Base-by-base conservation (phyloP, 2,329 filamentous ascomycete species). In the Colletotrichum sp. region DNA sequence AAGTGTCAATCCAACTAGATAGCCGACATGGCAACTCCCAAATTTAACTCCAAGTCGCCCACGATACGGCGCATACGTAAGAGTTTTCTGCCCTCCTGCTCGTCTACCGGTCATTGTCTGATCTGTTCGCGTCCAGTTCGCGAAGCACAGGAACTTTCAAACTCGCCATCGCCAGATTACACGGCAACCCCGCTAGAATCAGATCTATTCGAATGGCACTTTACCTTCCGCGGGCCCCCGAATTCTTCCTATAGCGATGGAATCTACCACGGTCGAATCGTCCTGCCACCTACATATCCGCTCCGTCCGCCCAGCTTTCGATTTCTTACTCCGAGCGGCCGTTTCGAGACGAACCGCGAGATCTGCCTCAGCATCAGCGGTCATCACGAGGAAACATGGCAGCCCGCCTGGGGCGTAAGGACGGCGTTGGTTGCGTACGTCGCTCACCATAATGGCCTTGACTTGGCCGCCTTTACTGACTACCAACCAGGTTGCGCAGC, bases 161-260 rank as follows among this genome's bases (percentile, higher is more conserved):
- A 89, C 74, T 91, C 94, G 48, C 95, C 96, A 6, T 97, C 95
- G 4, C 89, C 94, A 70, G 95, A 98, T 87, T 98, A 96, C 86
- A 92, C 94, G 79, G 97, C 96, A 55, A 89, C 93, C 6, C 97
- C 97, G 0, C 92, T 96, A 77, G 96, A 99, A 82, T 89, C 92
- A 36, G 96, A 99, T 85, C 93, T 99, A 70, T 98, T 98, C 86
- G 96, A 99, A 86, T 99, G 97, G 97, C 97, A 99, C 88, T 99
- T 99, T 86, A 99, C 97, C 0, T 90, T 99, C n/a, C 92, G 94
- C 67, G 97, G 97, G 0, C 96, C 96, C 0, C 96, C 96, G 0
- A 88, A 91, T 36, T 96, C 95, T 0, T 92, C 93, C 48, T 98
- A 96, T 86, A 92, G 92, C 60, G 87, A 89, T 36, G 97, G 97